Evolutionary conservation across 768 basidiomycete genomes (phyloP).

Genomic region (Russula earlei): DNA sequence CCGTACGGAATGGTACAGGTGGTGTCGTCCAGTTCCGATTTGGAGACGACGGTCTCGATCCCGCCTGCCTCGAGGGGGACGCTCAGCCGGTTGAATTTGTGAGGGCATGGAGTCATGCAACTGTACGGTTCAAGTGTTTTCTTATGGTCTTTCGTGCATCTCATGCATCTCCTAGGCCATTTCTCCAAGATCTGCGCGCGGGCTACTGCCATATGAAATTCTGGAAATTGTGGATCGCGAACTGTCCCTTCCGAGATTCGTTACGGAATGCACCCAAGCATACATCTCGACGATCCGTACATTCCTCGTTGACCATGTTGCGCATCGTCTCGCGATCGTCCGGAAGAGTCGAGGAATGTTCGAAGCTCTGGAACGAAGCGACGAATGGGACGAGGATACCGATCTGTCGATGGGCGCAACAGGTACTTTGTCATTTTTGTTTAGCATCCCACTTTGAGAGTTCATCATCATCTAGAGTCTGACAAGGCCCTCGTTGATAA

Average conservation of each 20-base stretch:
- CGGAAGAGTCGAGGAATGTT: slow-evolving; percentile 74
- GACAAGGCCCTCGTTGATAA: slow-evolving; percentile 79
- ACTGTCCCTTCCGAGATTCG: slow-evolving; percentile 48
- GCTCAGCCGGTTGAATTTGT: slow-evolving; percentile 87
- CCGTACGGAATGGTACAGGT: slow-evolving; percentile 89
- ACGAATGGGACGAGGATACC: slow-evolving; percentile 70
- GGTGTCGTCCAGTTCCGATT: slow-evolving; percentile 96
- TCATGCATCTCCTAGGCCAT: slow-evolving; percentile 42
- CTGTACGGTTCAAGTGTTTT: slow-evolving; percentile 34
- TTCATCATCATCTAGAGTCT: slow-evolving; percentile 35
- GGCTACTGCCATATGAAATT: slow-evolving; percentile 83
- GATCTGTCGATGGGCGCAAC: slow-evolving; percentile 70
- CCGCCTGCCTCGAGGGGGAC: slow-evolving; percentile 92
- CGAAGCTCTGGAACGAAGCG: slow-evolving; percentile 62
- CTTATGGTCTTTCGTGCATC: neutral
- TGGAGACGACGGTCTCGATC: slow-evolving; percentile 95
- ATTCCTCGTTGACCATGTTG: slow-evolving; percentile 64
- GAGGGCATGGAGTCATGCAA: slow-evolving; percentile 79
- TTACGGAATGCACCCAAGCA: slow-evolving; percentile 58
- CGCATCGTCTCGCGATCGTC: slow-evolving; percentile 51
- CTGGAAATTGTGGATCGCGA: slow-evolving; percentile 59
- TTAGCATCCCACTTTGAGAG: neutral
- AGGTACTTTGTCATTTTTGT: slow-evolving; percentile 30
- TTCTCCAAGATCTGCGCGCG: slow-evolving; percentile 45
- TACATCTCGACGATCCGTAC: slow-evolving; percentile 60